Base-by-base conservation (phyloP, 805 yeast genomes). In the Metschnikowia henanensis region DNA sequence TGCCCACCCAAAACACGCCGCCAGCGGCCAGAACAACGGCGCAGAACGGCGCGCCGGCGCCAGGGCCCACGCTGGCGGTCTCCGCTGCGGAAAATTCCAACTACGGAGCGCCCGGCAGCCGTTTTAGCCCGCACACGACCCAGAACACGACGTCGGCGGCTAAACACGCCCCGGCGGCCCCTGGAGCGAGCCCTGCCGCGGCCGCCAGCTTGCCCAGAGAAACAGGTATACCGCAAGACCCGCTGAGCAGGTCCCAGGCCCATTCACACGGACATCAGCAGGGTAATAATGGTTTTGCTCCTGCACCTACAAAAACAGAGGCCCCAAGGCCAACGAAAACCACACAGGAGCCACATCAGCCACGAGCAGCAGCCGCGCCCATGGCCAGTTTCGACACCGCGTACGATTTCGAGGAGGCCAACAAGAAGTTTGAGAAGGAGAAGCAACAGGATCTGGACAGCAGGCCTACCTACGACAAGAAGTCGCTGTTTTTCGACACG, bases 401-500 rank as follows among this genome's bases (percentile, higher is more conserved):
- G 47, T 90, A 83, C 61, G 95, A 90, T 63, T 90, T 90, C 60
- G 85, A 75, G 53, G 61, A 80, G 20, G 79, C 79, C 53, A 87
- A 86, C 61, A 90, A 91, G 30, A 82, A 80, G 60, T 87, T 89
- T 64, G 81, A 78, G 40, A 49, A 39, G 35, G 45, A 40, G 26
- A 22, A 38, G 5, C 65, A 62, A 46, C 72, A 64, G 28, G 71
- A 63, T 18, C 55, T 59, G 19, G 38, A 41, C 21, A 66, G 62
- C 21, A 53, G 46, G 29, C 42, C 59, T 8, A 59, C 56, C 22
- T 94, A 94, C 70, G 79, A 90, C 68, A 89, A 83, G 63, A 77
- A 78, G 57, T 79, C 89, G 12, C 90, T 97, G 1, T 92, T 94
- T 64, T 92, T 92, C 59, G 98, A 94, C 65, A 80, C 78, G 49